Percentiles rank a stretch among this genome's conserved stretches.
Evolutionary conservation across 768 basidiomycete species (phyloP).

Genomic region (Podaxis rugospora): DNA sequence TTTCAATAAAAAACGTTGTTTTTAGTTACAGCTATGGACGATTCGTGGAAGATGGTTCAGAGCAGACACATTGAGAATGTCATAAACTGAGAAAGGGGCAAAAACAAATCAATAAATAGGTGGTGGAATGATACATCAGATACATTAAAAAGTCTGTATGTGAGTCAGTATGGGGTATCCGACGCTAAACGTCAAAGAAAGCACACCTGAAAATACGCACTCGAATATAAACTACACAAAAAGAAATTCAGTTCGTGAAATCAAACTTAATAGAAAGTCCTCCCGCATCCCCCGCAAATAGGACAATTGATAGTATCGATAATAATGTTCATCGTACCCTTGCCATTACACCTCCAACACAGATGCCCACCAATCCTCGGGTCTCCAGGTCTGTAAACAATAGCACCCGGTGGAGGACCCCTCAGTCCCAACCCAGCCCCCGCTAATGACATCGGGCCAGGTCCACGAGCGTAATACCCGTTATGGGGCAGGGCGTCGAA

Average conservation of each 20-base stretch:
- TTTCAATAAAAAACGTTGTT: no score
- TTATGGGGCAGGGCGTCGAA: slow-evolving; percentile 10
- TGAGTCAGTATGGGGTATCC: no score
- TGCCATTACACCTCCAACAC: slow-evolving; percentile 66
- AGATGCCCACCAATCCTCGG: slow-evolving; percentile 60
- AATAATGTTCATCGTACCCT: slow-evolving; percentile 46
- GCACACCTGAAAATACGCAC: background rate
- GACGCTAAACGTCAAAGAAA: no score
- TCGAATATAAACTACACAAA: background rate
- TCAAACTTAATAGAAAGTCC: slow-evolving; percentile 33
- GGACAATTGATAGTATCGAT: slow-evolving; percentile 51
- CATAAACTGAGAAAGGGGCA: no score
- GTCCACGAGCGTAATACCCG: slow-evolving; percentile 9
- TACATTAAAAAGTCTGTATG: no score
- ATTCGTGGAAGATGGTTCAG: no score
- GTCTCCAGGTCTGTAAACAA: slow-evolving; percentile 61
- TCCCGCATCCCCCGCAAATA: slow-evolving; percentile 61
- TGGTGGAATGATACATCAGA: no score
- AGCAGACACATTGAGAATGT: no score
- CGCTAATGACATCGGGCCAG: background rate
- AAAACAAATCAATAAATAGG: no score
- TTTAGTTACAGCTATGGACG: no score
- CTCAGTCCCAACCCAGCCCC: background rate
- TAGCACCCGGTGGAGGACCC: slow-evolving; percentile 26
- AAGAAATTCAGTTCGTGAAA: background rate